phyloP scores from a whole-genome alignment of 441 rosid genomes.

The Mallotus japonicus region DNA sequence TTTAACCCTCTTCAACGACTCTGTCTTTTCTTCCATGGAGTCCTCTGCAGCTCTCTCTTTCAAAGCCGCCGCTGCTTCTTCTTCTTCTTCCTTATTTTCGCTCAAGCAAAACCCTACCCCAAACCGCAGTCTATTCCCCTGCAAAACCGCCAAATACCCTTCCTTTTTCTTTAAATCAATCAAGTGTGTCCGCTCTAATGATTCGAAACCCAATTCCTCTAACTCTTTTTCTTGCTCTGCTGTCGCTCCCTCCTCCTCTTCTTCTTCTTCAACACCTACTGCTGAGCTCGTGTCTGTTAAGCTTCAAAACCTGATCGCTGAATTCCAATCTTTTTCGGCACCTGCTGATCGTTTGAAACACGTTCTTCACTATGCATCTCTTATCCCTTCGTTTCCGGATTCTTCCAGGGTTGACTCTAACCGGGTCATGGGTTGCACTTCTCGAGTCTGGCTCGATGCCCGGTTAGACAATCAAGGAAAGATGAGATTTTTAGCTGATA shows the following conservation, averaged over 20 bases:
- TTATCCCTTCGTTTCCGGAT: slow-evolving; percentile 53
- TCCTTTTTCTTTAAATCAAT: slow-evolving; percentile 34
- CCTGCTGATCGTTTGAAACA: slow-evolving; percentile 66
- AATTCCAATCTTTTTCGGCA: slow-evolving; percentile 58
- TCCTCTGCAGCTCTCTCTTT: slow-evolving; percentile 36
- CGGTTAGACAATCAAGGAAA: slow-evolving; percentile 54
- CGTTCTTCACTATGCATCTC: slow-evolving; percentile 56
- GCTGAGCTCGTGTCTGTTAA: slow-evolving; percentile 41
- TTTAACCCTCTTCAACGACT: not conserved
- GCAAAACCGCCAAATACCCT: slow-evolving; percentile 16
- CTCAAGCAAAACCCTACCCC: slow-evolving; percentile 29
- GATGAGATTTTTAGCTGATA: slow-evolving; percentile 73
- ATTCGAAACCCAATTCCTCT: slow-evolving; percentile 21
- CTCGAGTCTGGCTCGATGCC: slow-evolving; percentile 85
- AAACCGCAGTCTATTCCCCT: slow-evolving; percentile 16
- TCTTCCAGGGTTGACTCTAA: slow-evolving; percentile 58
- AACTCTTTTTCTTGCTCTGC: slow-evolving; percentile 56
- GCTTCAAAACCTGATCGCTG: slow-evolving; percentile 51
- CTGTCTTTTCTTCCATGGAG: slow-evolving; percentile 16
- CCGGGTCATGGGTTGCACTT: slow-evolving; percentile 92
- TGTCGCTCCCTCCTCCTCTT: slow-evolving; percentile 40
- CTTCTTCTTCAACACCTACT: slow-evolving; percentile 45
- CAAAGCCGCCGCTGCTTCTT: slow-evolving; percentile 28
- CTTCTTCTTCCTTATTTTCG: slow-evolving; percentile 26
- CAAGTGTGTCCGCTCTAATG: slow-evolving; percentile 31